These are phyloP conservation scores for Pseudevernia furfuracea DNA, from an alignment of 495 filamentous ascomycete species.

Conservation along the genomic window DNA sequence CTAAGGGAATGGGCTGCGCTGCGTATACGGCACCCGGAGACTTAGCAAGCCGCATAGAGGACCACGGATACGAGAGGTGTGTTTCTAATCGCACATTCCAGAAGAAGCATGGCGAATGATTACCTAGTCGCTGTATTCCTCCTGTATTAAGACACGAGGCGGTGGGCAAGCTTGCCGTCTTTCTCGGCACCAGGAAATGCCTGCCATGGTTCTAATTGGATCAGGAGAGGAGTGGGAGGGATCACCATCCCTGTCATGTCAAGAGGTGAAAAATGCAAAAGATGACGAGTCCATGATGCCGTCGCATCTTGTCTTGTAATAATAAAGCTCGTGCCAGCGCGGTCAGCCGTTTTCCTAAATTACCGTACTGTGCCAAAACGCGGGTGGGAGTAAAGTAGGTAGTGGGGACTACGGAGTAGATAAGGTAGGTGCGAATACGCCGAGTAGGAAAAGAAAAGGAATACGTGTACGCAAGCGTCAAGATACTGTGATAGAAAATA, in stretches of 20 bases:
- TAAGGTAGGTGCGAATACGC: too few species aligned
- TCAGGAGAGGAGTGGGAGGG: not conserved
- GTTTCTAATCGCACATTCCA: not conserved
- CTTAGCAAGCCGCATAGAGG: not conserved
- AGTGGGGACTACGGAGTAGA: too few species aligned
- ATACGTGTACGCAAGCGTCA: conserved; percentile 6
- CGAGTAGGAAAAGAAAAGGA: not conserved
- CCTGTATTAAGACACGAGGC: not conserved
- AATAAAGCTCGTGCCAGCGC: not conserved
- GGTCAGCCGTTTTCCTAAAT: too few species aligned
- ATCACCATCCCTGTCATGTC: conserved; percentile 12
- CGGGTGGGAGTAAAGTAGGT: not conserved
- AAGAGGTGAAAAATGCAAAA: not conserved
- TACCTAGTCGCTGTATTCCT: not conserved
- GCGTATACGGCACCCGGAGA: not conserved
- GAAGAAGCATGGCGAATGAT: not conserved
- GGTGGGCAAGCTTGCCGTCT: not conserved
- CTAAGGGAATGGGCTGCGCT: not conserved
- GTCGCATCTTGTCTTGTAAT: not conserved
- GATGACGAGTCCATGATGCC: conserved; percentile 3
- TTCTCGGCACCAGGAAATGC: not conserved
- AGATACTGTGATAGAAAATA: conserved; percentile 6
- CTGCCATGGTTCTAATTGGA: not conserved
- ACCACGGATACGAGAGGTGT: not conserved
- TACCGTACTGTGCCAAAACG: not conserved